Base-by-base conservation (phyloP, 2,329 filamentous ascomycete species). In the Cytospora piceae region DNA sequence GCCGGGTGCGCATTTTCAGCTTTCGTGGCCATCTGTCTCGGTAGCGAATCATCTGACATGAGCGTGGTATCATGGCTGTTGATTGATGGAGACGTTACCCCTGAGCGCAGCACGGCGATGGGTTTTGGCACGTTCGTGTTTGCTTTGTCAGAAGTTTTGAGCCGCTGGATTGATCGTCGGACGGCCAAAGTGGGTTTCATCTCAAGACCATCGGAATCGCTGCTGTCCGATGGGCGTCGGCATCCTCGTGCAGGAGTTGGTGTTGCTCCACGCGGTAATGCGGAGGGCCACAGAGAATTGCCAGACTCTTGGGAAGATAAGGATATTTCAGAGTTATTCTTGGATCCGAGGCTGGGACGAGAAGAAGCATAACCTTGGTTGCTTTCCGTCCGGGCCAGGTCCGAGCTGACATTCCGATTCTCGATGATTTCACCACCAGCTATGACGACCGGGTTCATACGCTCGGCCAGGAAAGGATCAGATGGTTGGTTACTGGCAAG, bases 401-500 rank as follows among this genome's bases (percentile, higher is more conserved):
- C 84, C 17, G 78, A 75, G 70, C 80, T 82, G 2, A 77, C 72
- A 69, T 90, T 90, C 49, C 80, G 78, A 71, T 89, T 89, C 71
- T 88, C 84, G 49, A 88, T 74, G 8, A 90, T 75, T 67, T 84
- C 85, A 32, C 87, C 88, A 9, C 87, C 88, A 14, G 86, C 82
- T 70, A 90, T 90, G 51, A 90, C 81, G 15, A 90, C 87, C 1
- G 87, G 88, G 61, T 86, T 87, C 76, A 90, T 85, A 15, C 87
- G 81, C 62, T 89, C 84, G 31, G 83, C 77, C 15, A 90, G 75
- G 69, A 89, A 90, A 0, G 83, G 78, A 68, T 90, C 87, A 6
- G 77, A 75, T 2, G 79, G 75, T 58, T 77, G 74, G 32, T 75
- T 78, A 67, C 77, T 83, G 15, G 75, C 72, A 49, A 83, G 73